Percentiles rank a stretch among this genome's conserved stretches.
Evolutionary conservation across 2,329 filamentous ascomycete species (phyloP).

Genomic region (Penicillium concentricum): DNA sequence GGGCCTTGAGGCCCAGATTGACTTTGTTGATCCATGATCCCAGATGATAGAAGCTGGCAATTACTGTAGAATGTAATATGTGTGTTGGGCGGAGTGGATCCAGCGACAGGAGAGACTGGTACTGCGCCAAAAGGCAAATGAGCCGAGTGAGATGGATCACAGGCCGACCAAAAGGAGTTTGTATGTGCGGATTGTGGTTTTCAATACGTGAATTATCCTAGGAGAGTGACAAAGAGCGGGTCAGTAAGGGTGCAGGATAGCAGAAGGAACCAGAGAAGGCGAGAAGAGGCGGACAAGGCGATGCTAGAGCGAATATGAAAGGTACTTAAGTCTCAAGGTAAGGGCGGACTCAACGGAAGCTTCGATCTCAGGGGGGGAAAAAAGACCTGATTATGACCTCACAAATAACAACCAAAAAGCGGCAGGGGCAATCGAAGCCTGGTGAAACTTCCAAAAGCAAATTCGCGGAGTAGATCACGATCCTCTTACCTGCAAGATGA

Average conservation of each 20-base stretch:
- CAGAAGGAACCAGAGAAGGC: neutral
- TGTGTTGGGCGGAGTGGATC: slow-evolving; percentile 12
- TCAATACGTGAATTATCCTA: slow-evolving; percentile 20
- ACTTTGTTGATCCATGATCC: slow-evolving; percentile 65
- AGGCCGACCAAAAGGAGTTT: slow-evolving; percentile 27
- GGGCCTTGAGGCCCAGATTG: slow-evolving; percentile 62
- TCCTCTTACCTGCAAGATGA: slow-evolving; percentile 25
- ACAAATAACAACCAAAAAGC: neutral
- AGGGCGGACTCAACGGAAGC: slow-evolving; percentile 20
- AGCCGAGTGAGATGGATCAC: slow-evolving; percentile 26
- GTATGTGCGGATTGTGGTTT: slow-evolving; percentile 27
- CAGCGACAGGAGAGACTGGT: slow-evolving; percentile 27
- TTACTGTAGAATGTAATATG: slow-evolving; percentile 23
- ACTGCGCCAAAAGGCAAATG: slow-evolving; percentile 26
- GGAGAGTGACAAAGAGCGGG: slow-evolving; percentile 16
- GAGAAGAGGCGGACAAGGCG: slow-evolving; percentile 2
- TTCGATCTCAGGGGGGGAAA: slow-evolving; percentile 4
- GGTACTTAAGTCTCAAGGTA: slow-evolving; percentile 13
- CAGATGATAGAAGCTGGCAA: slow-evolving; percentile 21
- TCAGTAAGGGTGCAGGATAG: slow-evolving; percentile 16
- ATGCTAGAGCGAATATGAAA: slow-evolving; percentile 8
- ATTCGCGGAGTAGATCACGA: neutral
- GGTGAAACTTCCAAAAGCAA: neutral
- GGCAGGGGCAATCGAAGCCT: neutral
- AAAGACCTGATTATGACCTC: slow-evolving; percentile 9